Evolutionary conservation across 805 yeast species (phyloP).

Genomic region (Saccharomycopsis selenospora): DNA sequence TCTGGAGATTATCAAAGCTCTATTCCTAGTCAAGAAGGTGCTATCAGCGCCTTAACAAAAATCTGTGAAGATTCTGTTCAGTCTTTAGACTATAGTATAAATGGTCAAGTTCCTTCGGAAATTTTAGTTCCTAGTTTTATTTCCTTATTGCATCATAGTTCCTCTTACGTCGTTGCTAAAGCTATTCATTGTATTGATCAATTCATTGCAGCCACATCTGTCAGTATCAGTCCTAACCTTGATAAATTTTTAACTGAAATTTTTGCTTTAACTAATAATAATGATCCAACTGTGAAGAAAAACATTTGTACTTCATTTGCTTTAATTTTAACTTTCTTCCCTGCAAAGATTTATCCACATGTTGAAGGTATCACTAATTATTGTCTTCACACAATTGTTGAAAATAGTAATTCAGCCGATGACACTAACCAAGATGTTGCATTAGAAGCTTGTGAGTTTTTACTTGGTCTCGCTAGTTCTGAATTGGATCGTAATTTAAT

Average conservation of each 20-base stretch:
- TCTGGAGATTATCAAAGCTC: slow-evolving; percentile 38
- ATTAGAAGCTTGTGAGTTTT: slow-evolving; percentile 87
- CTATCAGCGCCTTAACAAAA: slow-evolving; percentile 73
- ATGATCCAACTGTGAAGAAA: slow-evolving; percentile 55
- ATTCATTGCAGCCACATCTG: slow-evolving; percentile 63
- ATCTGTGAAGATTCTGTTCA: slow-evolving; percentile 83
- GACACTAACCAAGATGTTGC: slow-evolving; percentile 61
- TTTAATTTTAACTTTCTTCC: slow-evolving; percentile 62
- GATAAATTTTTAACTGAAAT: slow-evolving; percentile 60
- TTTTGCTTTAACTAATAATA: slow-evolving; percentile 58
- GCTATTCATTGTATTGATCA: slow-evolving; percentile 69
- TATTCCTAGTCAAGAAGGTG: slow-evolving; percentile 53
- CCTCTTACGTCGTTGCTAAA: slow-evolving; percentile 49
- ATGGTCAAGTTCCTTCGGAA: slow-evolving; percentile 60
- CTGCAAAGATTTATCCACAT: slow-evolving; percentile 75
- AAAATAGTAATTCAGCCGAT: slow-evolving; percentile 18
- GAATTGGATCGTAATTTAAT: slow-evolving; percentile 45
- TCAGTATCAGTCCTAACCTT: slow-evolving; percentile 51
- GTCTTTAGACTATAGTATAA: slow-evolving; percentile 55
- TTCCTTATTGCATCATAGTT: slow-evolving; percentile 35
- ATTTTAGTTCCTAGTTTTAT: slow-evolving; percentile 62
- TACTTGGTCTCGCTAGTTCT: slow-evolving; percentile 65
- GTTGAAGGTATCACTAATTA: slow-evolving; percentile 80
- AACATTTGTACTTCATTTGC: slow-evolving; percentile 75
- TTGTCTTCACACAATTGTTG: slow-evolving; percentile 69